These are phyloP conservation scores for Xylariaceae sp. DNA, from an alignment of 2,329 filamentous ascomycete genomes.

Conservation along the genomic window DNA sequence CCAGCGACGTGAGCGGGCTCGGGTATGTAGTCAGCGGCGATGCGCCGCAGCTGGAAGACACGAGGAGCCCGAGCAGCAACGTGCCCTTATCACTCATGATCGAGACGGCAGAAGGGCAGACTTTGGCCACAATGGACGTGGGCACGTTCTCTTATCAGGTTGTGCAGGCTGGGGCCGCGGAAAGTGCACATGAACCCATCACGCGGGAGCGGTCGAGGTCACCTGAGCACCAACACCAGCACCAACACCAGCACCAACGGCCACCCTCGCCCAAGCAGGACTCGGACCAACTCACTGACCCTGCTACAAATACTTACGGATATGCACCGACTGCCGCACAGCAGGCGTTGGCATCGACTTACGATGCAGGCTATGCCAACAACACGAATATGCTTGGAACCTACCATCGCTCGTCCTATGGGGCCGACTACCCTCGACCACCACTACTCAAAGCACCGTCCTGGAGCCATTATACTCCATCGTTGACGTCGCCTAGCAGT, in stretches of 20 bases:
- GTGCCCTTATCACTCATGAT: constrained; percentile 53
- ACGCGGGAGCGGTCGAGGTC: constrained; percentile 38
- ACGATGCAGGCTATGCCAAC: constrained; percentile 28
- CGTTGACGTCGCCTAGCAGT: constrained; percentile 35
- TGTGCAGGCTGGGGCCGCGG: constrained; percentile 28
- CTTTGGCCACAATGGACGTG: constrained; percentile 45
- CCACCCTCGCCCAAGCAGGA: constrained; percentile 35
- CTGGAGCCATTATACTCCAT: constrained; percentile 42
- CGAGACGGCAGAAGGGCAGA: constrained; percentile 47
- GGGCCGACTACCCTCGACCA: constrained; percentile 42
- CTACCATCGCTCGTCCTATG: constrained; percentile 49
- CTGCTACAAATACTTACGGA: constrained; percentile 51
- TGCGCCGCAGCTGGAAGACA: constrained; percentile 58
- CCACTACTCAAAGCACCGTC: constrained; percentile 34
- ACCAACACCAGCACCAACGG: constrained; percentile 25
- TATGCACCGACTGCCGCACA: constrained; percentile 52
- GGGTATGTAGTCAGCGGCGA: constrained; percentile 70
- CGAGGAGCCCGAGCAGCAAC: constrained; percentile 43
- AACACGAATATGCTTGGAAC: constrained; percentile 51
- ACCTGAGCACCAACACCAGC: constrained; percentile 39
- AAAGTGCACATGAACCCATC: constrained; percentile 28
- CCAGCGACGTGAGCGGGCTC: constrained; percentile 55
- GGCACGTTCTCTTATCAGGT: constrained; percentile 43
- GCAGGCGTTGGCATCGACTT: constrained; percentile 37
- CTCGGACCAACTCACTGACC: constrained; percentile 29